Evolutionary conservation across 1,284 basidiomycete genomes (phyloP).

Genomic region (Ustilago lituana): DNA sequence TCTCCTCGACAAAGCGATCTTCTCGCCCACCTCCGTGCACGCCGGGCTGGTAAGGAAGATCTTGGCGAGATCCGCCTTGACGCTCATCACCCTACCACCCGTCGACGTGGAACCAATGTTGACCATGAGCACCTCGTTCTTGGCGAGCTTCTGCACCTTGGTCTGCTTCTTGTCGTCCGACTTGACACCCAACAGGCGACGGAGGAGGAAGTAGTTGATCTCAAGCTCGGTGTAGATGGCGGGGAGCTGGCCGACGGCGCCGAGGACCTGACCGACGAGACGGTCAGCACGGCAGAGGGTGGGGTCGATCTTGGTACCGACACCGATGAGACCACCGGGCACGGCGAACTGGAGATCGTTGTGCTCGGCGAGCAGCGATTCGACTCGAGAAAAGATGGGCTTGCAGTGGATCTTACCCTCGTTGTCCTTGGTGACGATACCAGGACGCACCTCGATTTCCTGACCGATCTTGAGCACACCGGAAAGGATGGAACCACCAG

Average conservation of each 20-base stretch:
- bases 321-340: slow-evolving; percentile 96
- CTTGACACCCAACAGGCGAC: slow-evolving; percentile 95
- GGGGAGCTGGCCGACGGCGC: slow-evolving; percentile 90
- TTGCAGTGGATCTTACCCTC: slow-evolving; percentile 89
- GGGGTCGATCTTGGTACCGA: slow-evolving; percentile 95
- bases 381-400: slow-evolving; percentile 91
- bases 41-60: slow-evolving; percentile 66
- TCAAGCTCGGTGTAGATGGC: slow-evolving; percentile 91
- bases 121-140: slow-evolving; percentile 83
- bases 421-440: slow-evolving; percentile 94
- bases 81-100: slow-evolving; percentile 61
- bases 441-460: slow-evolving; percentile 96
- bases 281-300: slow-evolving; percentile 96
- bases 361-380: slow-evolving; percentile 91
- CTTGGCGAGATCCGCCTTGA: slow-evolving; percentile 66
- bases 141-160: slow-evolving; percentile 85
- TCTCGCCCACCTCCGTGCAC: slow-evolving; percentile 67
- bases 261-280: slow-evolving; percentile 93
- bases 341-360: slow-evolving; percentile 95
- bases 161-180: slow-evolving; percentile 99
- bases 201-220: slow-evolving; percentile 74
- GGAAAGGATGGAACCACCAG: slow-evolving; percentile 92
- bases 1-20: slow-evolving; percentile 64
- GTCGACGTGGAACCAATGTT: slow-evolving; percentile 69
- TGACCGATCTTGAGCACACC: slow-evolving; percentile 89